Base-by-base conservation (phyloP, 805 yeast species). In the Metschnikowia hibisci region DNA sequence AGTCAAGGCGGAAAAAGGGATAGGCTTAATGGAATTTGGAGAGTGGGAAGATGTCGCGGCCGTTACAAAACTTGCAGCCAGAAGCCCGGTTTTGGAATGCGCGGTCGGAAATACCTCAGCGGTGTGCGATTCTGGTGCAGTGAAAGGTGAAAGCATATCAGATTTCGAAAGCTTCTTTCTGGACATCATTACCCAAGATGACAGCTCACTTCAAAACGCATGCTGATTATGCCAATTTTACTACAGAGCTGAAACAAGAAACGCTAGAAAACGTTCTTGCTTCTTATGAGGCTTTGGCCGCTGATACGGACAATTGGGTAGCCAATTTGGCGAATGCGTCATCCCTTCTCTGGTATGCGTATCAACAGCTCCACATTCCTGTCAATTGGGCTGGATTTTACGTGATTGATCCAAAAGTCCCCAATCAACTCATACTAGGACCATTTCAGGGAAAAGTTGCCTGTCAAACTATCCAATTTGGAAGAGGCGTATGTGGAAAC, bases 361-460 rank as follows among this genome's bases (percentile, higher is more conserved):
- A 87, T 62, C 82, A 77, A 43, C 75, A 87, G 0, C 59, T 86
- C 18, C 62, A 63, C 2, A 52, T 63, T 11, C 67, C 68, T 0
- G 86, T 90, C 9, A 91, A 91, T 61, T 91, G 99, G 99, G 80
- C 95, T 0, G 99, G 99, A 0, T 89, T 93, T 61, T 91, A 91
- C 56, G 78, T 86, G 1, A 52, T 71, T 13, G 73, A 78, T 42
- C 61, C 68, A 3, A 55, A 60, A 10, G 36, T 25, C n/a, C 37
- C 53, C 1, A 36, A 60, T 1, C 80, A 75, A 55, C 68, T 93
- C 40, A 73, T 87, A 16, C 68, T 91, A 30, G 99, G 95, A 0
- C 99, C 99, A 11, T 91, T 91, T 63, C 95, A 87, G 63, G 99
- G 99, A 4, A 88, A 88, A 62, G 97, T 91, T 3, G 98, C 98